Evolutionary conservation across 176 grass and related monocot genomes (phyloP).

Genomic region (Poa pratensis): DNA sequence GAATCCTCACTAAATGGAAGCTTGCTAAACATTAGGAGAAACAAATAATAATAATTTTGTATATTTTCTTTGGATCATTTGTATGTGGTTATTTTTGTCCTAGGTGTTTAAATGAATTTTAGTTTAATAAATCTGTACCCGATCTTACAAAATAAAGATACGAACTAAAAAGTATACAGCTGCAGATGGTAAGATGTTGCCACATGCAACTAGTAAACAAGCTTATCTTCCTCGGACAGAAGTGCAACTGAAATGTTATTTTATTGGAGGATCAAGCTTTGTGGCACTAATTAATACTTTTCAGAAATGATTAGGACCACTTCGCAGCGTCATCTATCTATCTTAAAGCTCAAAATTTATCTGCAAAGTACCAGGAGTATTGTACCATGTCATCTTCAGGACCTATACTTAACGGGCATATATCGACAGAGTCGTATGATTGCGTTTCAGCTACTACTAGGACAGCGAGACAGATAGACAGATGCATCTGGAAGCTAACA

Average conservation of each 20-base stretch:
- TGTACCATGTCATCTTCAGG: conserved; percentile 40
- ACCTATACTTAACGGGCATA: conserved; percentile 10
- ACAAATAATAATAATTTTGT: too few relatives aligned
- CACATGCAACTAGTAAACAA: conserved; percentile 41
- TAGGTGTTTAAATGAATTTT: too few relatives aligned
- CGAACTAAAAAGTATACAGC: neutral
- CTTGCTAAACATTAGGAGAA: too few relatives aligned
- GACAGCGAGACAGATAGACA: neutral
- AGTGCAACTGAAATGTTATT: neutral
- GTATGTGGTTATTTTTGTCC: too few relatives aligned
- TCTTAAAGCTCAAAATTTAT: conserved; percentile 15
- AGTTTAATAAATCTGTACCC: too few relatives aligned
- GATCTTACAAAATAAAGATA: neutral
- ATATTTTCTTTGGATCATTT: too few relatives aligned
- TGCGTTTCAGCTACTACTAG: neutral
- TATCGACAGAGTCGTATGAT: conserved; percentile 3
- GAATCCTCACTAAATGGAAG: too few relatives aligned
- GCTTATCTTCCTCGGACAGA: conserved; percentile 24
- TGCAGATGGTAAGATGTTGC: neutral
- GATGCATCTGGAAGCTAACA: conserved; percentile 38
- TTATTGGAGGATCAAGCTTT: neutral
- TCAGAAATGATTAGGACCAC: neutral
- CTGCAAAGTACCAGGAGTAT: conserved; percentile 29
- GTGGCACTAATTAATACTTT: neutral
- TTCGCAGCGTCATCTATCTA: neutral